These are phyloP conservation scores for Aspergillus heteromorphus DNA, from an alignment of 495 filamentous ascomycete genomes.

Conservation along the genomic window DNA sequence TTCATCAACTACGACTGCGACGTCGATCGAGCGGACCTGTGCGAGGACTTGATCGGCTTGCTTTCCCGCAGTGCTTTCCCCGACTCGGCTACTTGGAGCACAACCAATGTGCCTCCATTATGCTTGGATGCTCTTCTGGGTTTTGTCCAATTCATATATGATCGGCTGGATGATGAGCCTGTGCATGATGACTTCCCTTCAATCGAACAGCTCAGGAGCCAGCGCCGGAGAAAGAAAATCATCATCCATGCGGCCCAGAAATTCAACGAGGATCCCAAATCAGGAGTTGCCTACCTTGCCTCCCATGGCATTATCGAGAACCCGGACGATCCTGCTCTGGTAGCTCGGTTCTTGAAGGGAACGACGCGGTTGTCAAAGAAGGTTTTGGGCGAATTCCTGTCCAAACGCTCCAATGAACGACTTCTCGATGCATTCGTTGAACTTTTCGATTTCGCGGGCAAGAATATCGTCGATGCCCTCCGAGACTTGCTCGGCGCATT, in stretches of 20 bases:
- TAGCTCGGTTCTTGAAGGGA: constrained; percentile 78
- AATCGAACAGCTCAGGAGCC: constrained; percentile 54
- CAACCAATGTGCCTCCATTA: constrained; percentile 92
- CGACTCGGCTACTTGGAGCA: constrained; percentile 98
- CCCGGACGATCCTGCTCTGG: constrained; percentile 60
- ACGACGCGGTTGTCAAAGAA: constrained; percentile 87
- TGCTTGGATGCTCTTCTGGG: constrained; percentile 89
- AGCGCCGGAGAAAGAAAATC: constrained; percentile 73
- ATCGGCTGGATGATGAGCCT: constrained; percentile 71
- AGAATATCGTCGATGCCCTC: constrained; percentile 84
- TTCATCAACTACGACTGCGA: constrained; percentile 99
- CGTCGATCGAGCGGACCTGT: constrained; percentile 84
- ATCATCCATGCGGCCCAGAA: constrained; percentile 84
- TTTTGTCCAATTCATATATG: constrained; percentile 86
- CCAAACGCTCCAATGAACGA: constrained; percentile 77
- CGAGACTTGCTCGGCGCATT: constrained; percentile 86
- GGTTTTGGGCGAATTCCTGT: constrained; percentile 84
- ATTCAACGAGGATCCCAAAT: constrained; percentile 93
- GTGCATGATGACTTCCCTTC: constrained; percentile 63
- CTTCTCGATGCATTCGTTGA: constrained; percentile 80
- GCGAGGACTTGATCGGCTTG: constrained; percentile 90
- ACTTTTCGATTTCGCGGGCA: constrained; percentile 77
- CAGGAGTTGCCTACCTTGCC: constrained; percentile 78
- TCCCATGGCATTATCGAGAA: constrained; percentile 79
- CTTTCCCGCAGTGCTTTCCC: constrained; percentile 92